Evolutionary conservation across 441 rosid genomes (phyloP).

Genomic region (Sinapis alba): DNA sequence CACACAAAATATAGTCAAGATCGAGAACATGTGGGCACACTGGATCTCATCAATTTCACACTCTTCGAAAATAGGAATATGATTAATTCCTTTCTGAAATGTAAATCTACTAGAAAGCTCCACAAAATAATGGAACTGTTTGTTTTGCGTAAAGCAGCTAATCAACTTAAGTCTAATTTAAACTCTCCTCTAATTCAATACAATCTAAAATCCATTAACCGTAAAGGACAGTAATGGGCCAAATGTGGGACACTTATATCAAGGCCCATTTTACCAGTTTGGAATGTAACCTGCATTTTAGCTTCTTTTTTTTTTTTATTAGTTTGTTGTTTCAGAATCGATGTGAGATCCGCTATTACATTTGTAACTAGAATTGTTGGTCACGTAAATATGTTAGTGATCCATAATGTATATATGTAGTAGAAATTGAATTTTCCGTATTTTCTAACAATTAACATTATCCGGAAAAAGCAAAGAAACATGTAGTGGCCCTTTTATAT

Average conservation of each 20-base stretch:
- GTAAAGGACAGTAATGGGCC: neutral
- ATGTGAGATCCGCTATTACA: neutral
- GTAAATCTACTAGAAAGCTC: neutral
- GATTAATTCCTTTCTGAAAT: slow-evolving; percentile 7
- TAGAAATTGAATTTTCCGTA: neutral
- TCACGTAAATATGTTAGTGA: neutral
- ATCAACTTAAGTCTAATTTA: neutral
- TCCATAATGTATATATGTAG: neutral
- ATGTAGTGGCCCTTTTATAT: neutral
- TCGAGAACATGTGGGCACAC: slow-evolving; percentile 28
- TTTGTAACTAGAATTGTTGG: neutral
- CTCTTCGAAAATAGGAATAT: slow-evolving; percentile 5
- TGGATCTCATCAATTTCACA: slow-evolving; percentile 34
- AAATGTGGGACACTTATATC: neutral
- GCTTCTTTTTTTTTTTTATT: too few relatives aligned
- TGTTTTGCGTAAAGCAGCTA: neutral
- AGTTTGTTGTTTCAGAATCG: neutral
- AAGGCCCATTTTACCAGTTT: neutral
- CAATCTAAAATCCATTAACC: neutral
- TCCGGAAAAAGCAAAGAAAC: neutral
- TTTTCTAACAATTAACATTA: neutral
- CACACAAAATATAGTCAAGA: slow-evolving; percentile 24
- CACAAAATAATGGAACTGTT: neutral
- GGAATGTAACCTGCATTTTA: too few relatives aligned
- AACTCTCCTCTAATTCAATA: neutral